Evolutionary conservation across 2,329 filamentous ascomycete genomes (phyloP).

Genomic region (Metarhizium guizhouense): DNA sequence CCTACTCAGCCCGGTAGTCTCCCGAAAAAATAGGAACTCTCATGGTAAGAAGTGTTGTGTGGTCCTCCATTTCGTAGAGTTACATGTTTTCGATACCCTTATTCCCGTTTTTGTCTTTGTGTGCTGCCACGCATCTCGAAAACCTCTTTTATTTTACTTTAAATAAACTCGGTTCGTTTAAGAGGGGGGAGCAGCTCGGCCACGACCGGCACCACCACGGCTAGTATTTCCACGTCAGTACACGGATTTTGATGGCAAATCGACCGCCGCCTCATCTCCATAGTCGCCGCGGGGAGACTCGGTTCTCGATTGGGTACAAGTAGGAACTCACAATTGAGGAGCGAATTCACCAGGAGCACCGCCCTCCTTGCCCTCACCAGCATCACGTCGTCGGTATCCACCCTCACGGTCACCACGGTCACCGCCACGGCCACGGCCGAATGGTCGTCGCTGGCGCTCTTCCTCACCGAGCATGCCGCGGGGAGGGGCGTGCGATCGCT

Average conservation of each 20-base stretch:
- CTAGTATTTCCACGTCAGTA: conserved; percentile 24
- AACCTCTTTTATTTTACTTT: conserved; percentile 18
- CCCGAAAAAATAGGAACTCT: conserved; percentile 16
- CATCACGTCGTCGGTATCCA: conserved; percentile 86
- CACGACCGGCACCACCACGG: conserved; percentile 85
- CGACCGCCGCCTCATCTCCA: no score
- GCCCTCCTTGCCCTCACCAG: conserved; percentile 81
- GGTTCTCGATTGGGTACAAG: no score
- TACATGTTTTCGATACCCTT: conserved; percentile 32
- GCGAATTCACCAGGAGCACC: conserved; percentile 86
- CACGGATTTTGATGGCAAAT: neutral
- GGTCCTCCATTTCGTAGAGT: conserved; percentile 35
- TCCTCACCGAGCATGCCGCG: conserved; percentile 95
- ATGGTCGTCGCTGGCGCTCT: conserved; percentile 72
- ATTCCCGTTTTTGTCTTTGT: neutral
- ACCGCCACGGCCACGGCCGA: conserved; percentile 65
- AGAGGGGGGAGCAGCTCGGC: conserved; percentile 64
- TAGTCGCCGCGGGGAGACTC: no score
- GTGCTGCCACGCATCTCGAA: conserved; percentile 31
- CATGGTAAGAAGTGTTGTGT: conserved; percentile 23
- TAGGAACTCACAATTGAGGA: conserved; percentile 67
- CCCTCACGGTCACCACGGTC: conserved; percentile 77
- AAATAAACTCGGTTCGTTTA: conserved; percentile 37
- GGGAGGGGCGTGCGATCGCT: conserved; percentile 95
- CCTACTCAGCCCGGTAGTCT: conserved; percentile 25